Evolutionary conservation across 768 basidiomycete species (phyloP), one percentile per base, ranked within the genome.

Genomic region (Hericium rajendrae): DNA sequence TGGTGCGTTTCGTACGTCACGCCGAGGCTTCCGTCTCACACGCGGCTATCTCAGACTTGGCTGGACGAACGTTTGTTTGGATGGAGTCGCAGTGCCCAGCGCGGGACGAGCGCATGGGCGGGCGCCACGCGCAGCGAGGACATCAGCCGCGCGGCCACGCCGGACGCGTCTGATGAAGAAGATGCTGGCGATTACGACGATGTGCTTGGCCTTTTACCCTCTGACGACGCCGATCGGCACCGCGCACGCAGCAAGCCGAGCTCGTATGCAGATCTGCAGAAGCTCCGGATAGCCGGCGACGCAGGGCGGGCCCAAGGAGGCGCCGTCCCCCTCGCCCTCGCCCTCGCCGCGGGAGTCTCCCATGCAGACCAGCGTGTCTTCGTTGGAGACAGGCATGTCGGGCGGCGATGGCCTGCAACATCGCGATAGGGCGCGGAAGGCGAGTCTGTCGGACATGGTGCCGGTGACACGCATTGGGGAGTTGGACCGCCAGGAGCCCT

Each of bases 171-270:
- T 13, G 93, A 94, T 64, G 89, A 91, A 26, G 91, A 94, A 66
- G 91, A 91, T 53, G 80, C 82, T 51, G 92, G 91, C 41, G 93
- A 95, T 71, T 94, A 94, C 68, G 93, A 95, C 68, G 83, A 94
- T 70, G 88, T 94, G 50, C 78, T 92, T 51, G 80, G 83, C 10
- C 76, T 84, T 60, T 70, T 92, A 55, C 77, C 78, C 18, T 63
- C 71, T 10, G 74, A 79, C 54, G 81, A 81, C 43, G 59, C 56
- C 66, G 53, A 54, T 59, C 60, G 69, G 40, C 62, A 67, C 62
- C 82, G 80, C 64, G 69, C 74, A 26, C 79, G 80, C 52, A 88
- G 82, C 68, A 80, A 82, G 18, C 81, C 81, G 58, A 82, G 80
- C 50, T 89, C 88, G 20, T 92, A 87, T 64, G 90, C 90, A n/a